These are phyloP conservation scores for Gnetum montanum DNA, from an alignment of 75 land plant genomes.

Conservation along the genomic window DNA sequence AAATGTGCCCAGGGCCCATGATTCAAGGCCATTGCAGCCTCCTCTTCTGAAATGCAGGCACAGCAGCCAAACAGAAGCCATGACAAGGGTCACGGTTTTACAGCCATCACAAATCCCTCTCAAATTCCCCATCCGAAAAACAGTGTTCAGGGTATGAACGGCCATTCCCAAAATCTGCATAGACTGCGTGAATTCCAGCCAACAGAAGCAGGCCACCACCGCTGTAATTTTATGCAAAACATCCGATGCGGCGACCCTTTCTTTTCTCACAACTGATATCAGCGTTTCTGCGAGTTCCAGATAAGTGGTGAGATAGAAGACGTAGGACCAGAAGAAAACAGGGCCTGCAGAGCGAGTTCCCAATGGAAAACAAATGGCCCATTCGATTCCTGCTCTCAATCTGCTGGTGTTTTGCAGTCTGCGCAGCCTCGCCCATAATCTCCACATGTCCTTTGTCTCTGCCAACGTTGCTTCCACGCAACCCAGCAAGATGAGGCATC, in stretches of 20 bases:
- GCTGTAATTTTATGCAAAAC: constrained; percentile 21
- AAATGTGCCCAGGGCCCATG: constrained; percentile 16
- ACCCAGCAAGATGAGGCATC: constrained; percentile 47
- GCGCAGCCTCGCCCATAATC: constrained; percentile 47
- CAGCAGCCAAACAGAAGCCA: constrained; percentile 13
- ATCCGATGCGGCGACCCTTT: constrained; percentile 16
- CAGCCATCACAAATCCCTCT: constrained; percentile 15
- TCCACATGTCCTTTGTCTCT: constrained; percentile 70
- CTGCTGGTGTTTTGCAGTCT: too few species aligned
- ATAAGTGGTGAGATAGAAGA: constrained; percentile 28
- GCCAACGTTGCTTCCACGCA: constrained; percentile 36
- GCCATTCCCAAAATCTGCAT: constrained; percentile 32
- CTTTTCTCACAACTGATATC: constrained; percentile 15
- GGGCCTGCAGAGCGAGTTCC: constrained; percentile 27
- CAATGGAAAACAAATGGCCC: constrained; percentile 28
- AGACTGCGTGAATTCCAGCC: constrained; percentile 27
- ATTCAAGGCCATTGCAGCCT: constrained; percentile 24
- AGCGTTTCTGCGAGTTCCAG: constrained; percentile 26
- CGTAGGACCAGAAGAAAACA: constrained; percentile 37
- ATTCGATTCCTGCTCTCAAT: background rate
- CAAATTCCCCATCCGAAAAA: constrained; percentile 15
- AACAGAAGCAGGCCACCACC: constrained; percentile 27
- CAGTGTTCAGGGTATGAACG: constrained; percentile 24
- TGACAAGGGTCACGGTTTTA: constrained; percentile 16
- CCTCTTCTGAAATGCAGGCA: constrained; percentile 19